Evolutionary conservation across 75 land plant genomes (phyloP).

Genomic region (Picea glauca): DNA sequence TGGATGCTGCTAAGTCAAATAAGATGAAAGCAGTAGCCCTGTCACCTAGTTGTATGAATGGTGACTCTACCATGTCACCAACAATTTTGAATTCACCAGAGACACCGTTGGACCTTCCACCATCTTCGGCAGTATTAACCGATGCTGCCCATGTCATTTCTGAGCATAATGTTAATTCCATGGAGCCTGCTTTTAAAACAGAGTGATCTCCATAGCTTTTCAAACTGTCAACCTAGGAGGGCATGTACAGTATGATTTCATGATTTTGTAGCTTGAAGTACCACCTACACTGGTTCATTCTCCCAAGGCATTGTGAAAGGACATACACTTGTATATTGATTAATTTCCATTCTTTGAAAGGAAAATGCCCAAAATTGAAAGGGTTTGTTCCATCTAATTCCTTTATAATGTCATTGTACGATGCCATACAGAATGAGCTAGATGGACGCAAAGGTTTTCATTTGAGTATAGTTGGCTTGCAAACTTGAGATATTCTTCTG

Average conservation of each 20-base stretch:
- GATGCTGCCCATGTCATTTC: neutral
- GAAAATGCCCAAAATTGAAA: neutral
- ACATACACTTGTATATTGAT: constrained; percentile 4
- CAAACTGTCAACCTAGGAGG: neutral
- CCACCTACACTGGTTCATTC: neutral
- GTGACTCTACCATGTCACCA: neutral
- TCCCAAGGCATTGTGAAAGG: neutral
- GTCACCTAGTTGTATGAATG: neutral
- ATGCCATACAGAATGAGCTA: neutral
- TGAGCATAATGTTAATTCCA: neutral
- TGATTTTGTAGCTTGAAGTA: neutral
- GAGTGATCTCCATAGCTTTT: neutral
- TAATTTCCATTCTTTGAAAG: neutral
- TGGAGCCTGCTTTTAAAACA: neutral
- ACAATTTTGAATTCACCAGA: constrained; percentile 4
- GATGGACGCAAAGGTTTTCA: neutral
- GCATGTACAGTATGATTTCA: neutral
- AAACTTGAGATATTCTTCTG: too few relatives aligned
- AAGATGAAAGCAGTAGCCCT: constrained; percentile 54
- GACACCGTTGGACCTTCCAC: constrained; percentile 7
- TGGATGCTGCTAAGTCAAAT: constrained; percentile 88
- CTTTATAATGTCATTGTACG: neutral
- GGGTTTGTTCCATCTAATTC: neutral
- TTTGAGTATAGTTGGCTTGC: neutral
- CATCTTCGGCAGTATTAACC: neutral